Evolutionary conservation across 495 filamentous ascomycete genomes (phyloP), one percentile per base, ranked within the genome.

Genomic region (Penicillium chermesinum): DNA sequence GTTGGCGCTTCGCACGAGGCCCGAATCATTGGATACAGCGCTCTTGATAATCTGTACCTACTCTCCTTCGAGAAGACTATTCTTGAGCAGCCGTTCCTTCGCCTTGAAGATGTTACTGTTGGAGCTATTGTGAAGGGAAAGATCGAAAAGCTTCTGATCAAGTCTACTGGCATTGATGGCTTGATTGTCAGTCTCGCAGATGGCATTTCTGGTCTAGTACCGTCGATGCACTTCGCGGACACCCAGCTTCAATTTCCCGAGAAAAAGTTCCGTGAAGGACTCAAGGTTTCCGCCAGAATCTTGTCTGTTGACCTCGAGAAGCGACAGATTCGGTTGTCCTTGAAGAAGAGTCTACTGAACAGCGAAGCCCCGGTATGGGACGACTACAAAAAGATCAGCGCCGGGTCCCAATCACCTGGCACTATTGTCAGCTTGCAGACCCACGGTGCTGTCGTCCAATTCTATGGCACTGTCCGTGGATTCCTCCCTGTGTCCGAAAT

Each of bases 281-380:
- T 86, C 64, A 79, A 84, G 38, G 82, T 98, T 41, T 93, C 85
- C 44, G 82, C 84, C 25, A 79, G 90, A 42, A 87, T 98, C 35
- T 71, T 98, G 18, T 94, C 89, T 1, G 85, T 81, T 10, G 80
- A 95, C 58, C 70, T 82, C 1, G 72, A 81, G 33, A 93, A 85
- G 67, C 80, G 84, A 41, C 85, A 88, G 51, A 74, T 96, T 34
- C 82, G 84, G n/a, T 69, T 98, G 50, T 96, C 93, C 1, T 58
- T 98, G 49, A 97, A 96, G 73, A 98, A 96, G 73, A 87, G 84
- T 15, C 75, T 98, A 41, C 78, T 98, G 52, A 95, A 95, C 68
- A 91, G 86, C 7, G 89, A 95, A 27, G 76, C 79, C 5, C 70
- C 78, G 10, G 75, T 86, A 12, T 86, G 93, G 77, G 79, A 82